Evolutionary conservation across 371 early-diverging fungal species (phyloP), one percentile per base, ranked within the genome.

Genomic region (Batkoa obscura): DNA sequence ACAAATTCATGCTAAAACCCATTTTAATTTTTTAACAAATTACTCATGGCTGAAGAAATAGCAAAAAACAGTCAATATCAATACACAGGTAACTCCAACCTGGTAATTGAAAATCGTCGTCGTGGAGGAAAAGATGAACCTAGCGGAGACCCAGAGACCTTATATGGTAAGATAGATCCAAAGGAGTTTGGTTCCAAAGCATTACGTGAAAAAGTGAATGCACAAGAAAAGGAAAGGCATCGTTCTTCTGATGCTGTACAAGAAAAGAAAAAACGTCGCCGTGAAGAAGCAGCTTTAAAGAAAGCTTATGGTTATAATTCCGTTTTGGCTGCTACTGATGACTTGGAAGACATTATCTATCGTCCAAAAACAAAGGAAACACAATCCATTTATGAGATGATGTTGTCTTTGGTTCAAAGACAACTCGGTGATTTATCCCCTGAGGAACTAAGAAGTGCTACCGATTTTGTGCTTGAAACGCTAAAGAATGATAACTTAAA

Each of bases 341-440:
- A 87, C 58, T 74, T 85, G 59, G 97, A 93, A 60, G 84, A 84
- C 5, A 69, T 83, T 12, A 74, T 75, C 42, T 97, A 97, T 63
- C 75, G 84, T 47, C 98, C 98, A 38, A 80, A 84, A 50, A 93
- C 94, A 2, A 83, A 81, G 59, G 93, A 95, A 66, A 94, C 94
- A n/a, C 75, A 78, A n/a, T 78, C 78, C 61, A 76, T 86, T 2
- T 94, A 90, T 64, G 93, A 93, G 58, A 74, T 89, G 32, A 79
- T 97, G 37, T 66, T 95, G 49, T 71, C 86, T 0, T 87, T 90
- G 65, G 70, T 90, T 12, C 78, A 82, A 55, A 72, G 75, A 15
- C 75, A 80, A 55, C 74, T 95, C 52, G 92, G 91, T 52, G 95
- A 90, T 64, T 84, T 89, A 56, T 76, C 84, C 15, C 86, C 83